A percentile compares a stretch with the other conserved stretches of the same genome.
Evolutionary conservation across 768 basidiomycete species (phyloP).

Genomic region (Termitomyces sp.): DNA sequence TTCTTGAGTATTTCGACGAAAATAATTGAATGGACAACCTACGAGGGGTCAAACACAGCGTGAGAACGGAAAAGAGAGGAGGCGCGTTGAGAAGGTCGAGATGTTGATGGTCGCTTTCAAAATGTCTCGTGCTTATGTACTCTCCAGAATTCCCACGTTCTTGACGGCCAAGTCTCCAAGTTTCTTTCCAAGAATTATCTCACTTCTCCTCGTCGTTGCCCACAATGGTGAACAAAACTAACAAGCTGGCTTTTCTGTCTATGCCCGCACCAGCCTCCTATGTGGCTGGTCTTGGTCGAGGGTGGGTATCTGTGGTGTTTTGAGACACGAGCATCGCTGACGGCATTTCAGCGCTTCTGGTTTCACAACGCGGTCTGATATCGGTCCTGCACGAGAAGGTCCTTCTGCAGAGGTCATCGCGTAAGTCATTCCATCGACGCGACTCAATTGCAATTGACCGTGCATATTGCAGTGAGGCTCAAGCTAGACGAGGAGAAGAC

Average conservation of each 20-base stretch:
- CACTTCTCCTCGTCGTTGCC: not conserved
- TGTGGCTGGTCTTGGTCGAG: slow-evolving; percentile 97
- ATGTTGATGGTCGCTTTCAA: not conserved
- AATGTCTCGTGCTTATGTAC: slow-evolving; percentile 4
- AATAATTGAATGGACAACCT: not conserved
- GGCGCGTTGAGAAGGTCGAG: not conserved
- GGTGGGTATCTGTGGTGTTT: slow-evolving; percentile 43
- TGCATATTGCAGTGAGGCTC: slow-evolving; percentile 65
- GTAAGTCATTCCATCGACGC: slow-evolving; percentile 36
- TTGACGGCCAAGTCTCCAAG: not conserved
- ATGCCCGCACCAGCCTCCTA: slow-evolving; percentile 96
- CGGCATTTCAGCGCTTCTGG: slow-evolving; percentile 71
- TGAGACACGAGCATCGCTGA: slow-evolving; percentile 4
- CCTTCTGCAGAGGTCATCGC: slow-evolving; percentile 90
- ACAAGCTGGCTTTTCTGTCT: slow-evolving; percentile 82
- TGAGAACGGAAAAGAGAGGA: not conserved
- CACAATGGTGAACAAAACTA: slow-evolving; percentile 39
- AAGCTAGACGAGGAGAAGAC: slow-evolving; percentile 83
- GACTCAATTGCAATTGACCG: not conserved
- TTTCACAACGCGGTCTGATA: slow-evolving; percentile 97
- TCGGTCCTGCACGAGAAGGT: slow-evolving; percentile 94
- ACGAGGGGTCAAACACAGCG: not conserved
- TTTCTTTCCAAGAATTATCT: not conserved
- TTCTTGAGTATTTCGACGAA: not conserved
- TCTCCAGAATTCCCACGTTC: not conserved